Evolutionary conservation across 2,329 filamentous ascomycete species (phyloP).

Genomic region (Aureobasidium leucospermi): DNA sequence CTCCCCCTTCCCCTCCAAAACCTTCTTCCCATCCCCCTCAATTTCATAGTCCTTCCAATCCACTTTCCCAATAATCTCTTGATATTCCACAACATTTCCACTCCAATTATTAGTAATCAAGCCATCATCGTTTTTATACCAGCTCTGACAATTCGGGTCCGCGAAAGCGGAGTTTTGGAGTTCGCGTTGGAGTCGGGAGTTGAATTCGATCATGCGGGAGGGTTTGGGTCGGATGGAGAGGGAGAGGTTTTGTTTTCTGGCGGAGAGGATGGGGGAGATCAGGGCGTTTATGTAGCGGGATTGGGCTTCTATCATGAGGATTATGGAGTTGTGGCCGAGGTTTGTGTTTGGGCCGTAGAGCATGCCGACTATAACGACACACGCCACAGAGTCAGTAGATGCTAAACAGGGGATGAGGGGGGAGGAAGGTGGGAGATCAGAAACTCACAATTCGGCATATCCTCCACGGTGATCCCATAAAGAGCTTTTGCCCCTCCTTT

Average conservation of each 20-base stretch:
- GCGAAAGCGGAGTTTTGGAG: slow-evolving; percentile 43
- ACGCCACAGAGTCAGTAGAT: no score
- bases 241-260: slow-evolving; percentile 32
- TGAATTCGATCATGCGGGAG: slow-evolving; percentile 35
- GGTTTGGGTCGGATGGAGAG: slow-evolving; percentile 41
- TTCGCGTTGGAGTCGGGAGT: slow-evolving; percentile 38
- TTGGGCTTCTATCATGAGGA: slow-evolving; percentile 57
- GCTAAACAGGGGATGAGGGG: no score
- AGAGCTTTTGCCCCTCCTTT: slow-evolving; percentile 44
- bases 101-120: slow-evolving; percentile 52
- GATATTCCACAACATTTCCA: slow-evolving; percentile 49
- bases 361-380: slow-evolving; percentile 34
- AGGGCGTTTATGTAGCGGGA: slow-evolving; percentile 47
- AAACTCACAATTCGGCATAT: slow-evolving; percentile 41
- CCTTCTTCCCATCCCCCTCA: slow-evolving; percentile 27
- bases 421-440: no score
- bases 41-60: slow-evolving; percentile 40
- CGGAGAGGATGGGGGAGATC: slow-evolving; percentile 42
- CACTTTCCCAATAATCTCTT: slow-evolving; percentile 38
- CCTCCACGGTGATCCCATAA: slow-evolving; percentile 45
- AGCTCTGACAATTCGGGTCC: slow-evolving; percentile 46
- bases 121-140: slow-evolving; percentile 46
- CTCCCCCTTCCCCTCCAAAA: slow-evolving; percentile 28
- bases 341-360: slow-evolving; percentile 54
- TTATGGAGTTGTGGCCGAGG: slow-evolving; percentile 49